Evolutionary conservation across 257 asterid genomes (phyloP), one percentile per base, ranked within the genome.

Genomic region (Solanum chilense): DNA sequence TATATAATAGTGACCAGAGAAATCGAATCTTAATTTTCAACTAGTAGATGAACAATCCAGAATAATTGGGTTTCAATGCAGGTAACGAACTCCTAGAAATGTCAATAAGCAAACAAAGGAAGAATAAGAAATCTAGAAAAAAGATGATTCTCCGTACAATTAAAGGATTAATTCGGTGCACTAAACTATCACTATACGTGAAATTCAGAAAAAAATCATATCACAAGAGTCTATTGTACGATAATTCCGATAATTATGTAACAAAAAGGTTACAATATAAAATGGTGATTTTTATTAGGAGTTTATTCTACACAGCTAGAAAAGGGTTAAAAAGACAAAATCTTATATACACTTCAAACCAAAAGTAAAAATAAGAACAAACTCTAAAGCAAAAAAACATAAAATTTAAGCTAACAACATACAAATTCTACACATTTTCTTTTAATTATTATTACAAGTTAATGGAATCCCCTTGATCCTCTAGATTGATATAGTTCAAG

Each of bases 401-500:
- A 20, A 42, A 69, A 7, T 29, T 68, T 42, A n/a, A 20, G 2
- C 56, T 49, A 27, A 83, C 13, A 60, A 39, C 76, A 83, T 60
- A 69, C 69, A 85, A 18, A 64, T 64, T 11, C 78, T 84, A 12
- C 60, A 68, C 21, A 41, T 11, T 9, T 85, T 23, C 8, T 5
- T 80, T 37, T 0, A 33, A 37, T 0, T 8, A 78, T 10, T 29
- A 58, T 29, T 84, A 64, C 37, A 71, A 25, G 25, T 90, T 84
- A 93, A 87, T 93, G 95, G 87, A 88, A 92, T 35, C 90, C 93
- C 81, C 98, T 91, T 3, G 94, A 87, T 9, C 95, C 94, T 88
- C 95, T 88, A 10, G 98, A 93, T 39, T 92, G 98, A 91, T 93
- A 94, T 18, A 94, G 94, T 92, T 94, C 98, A 91, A 94, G 35